Evolutionary conservation across 768 basidiomycete species (phyloP).

Genomic region (Calocybe indica): DNA sequence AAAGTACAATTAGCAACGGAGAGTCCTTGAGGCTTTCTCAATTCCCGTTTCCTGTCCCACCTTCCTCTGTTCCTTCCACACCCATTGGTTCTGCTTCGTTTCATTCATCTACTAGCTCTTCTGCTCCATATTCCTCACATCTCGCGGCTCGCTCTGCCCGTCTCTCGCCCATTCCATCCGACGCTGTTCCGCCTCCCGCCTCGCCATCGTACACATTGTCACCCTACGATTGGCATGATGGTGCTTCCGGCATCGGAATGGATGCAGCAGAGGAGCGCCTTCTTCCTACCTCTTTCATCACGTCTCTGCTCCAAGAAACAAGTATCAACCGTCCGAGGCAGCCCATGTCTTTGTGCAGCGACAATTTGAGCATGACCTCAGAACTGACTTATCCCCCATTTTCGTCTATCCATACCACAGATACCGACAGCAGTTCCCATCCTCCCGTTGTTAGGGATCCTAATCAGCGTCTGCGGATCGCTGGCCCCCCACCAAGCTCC

Average conservation of each 20-base stretch:
- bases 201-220: constrained; percentile 17
- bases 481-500: constrained; percentile 25
- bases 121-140: constrained; percentile 15
- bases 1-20: constrained; percentile 48
- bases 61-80: constrained; percentile 38
- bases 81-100: constrained; percentile 27
- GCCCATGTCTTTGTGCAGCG: constrained; percentile 28
- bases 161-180: not conserved
- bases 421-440: constrained; percentile 4
- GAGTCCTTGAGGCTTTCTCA: constrained; percentile 35
- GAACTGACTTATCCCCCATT: constrained; percentile 52
- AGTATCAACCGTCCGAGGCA: constrained; percentile 20
- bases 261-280: constrained; percentile 53
- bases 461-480: too few relatives aligned
- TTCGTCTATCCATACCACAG: constrained; percentile 11
- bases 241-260: constrained; percentile 48
- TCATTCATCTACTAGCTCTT: constrained; percentile 14
- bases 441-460: constrained; percentile 13
- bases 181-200: constrained; percentile 2
- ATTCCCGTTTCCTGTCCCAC: constrained; percentile 42
- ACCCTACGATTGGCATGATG: constrained; percentile 57
- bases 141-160: constrained; percentile 7
- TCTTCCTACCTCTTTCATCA: constrained; percentile 59
- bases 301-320: constrained; percentile 45
- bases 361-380: constrained; percentile 43